phyloP scores from a whole-genome alignment of 192 early-diverging fungal genomes.

The Rhizoclosmatium globosum region DNA sequence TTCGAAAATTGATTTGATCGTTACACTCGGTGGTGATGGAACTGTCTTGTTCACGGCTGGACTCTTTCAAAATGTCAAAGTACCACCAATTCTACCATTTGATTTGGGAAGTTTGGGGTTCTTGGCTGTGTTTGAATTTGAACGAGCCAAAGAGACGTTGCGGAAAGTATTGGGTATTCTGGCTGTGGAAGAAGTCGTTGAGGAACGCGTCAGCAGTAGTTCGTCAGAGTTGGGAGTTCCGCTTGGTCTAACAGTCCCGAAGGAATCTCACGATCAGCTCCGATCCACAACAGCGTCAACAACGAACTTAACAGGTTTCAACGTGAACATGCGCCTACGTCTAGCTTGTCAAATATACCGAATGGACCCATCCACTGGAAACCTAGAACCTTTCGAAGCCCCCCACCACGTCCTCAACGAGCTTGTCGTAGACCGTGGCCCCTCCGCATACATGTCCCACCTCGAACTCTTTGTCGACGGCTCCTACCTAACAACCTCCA shows the following conservation, averaged over 20 bases:
- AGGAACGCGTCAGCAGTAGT: neutral
- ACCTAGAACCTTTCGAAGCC: neutral
- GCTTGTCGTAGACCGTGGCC: constrained; percentile 92
- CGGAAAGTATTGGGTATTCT: constrained; percentile 45
- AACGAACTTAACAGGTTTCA: constrained; percentile 55
- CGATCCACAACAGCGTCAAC: neutral
- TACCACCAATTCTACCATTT: constrained; percentile 92
- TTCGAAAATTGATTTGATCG: constrained; percentile 77
- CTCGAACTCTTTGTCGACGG: constrained; percentile 88
- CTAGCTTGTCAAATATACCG: constrained; percentile 90
- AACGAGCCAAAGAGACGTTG: constrained; percentile 67
- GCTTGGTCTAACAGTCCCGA: too few relatives aligned
- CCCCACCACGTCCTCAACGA: constrained; percentile 96
- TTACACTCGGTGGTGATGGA: constrained; percentile 97
- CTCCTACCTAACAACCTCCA: constrained; percentile 83
- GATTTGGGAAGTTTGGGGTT: constrained; percentile 93
- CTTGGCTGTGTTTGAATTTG: constrained; percentile 83
- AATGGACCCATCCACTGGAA: neutral
- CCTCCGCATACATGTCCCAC: constrained; percentile 87
- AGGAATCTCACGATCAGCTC: neutral
- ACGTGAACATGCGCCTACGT: constrained; percentile 92
- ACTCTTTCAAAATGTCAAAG: constrained; percentile 72
- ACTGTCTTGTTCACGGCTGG: constrained; percentile 95
- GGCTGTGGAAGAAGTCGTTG: neutral
- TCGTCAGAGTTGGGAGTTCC: neutral